phyloP scores from a whole-genome alignment of 2,329 filamentous ascomycete genomes.

The Bipolaris bicolor region DNA sequence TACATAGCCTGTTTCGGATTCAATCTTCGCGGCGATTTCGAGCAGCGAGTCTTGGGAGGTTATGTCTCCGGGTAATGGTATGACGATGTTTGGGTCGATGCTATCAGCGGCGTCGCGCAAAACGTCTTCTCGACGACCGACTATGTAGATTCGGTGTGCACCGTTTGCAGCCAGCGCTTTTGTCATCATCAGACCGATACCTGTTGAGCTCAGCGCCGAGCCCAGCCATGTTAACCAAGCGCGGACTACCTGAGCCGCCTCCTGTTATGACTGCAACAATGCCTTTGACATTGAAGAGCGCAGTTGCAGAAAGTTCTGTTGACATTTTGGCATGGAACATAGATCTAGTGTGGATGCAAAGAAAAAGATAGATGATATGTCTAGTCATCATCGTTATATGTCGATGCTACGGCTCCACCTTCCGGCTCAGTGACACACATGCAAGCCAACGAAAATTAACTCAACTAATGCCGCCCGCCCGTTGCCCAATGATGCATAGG shows the following conservation, averaged over 20 bases:
- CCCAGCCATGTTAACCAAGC: background rate
- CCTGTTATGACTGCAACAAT: constrained; percentile 32
- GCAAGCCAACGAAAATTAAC: background rate
- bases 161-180: constrained; percentile 29
- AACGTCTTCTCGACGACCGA: constrained; percentile 24
- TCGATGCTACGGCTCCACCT: constrained; percentile 10
- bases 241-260: constrained; percentile 25
- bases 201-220: constrained; percentile 1
- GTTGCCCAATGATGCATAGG: background rate
- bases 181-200: constrained; percentile 30
- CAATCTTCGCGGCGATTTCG: constrained; percentile 17
- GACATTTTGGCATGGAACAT: background rate
- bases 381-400: background rate
- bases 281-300: constrained; percentile 28
- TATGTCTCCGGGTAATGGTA: constrained; percentile 29
- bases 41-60: constrained; percentile 22
- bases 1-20: constrained; percentile 21
- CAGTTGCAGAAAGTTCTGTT: constrained; percentile 13
- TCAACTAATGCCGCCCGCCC: background rate
- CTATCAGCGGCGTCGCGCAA: constrained; percentile 18
- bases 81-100: constrained; percentile 22
- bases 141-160: constrained; percentile 27
- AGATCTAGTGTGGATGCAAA: background rate
- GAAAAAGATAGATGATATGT: background rate
- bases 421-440: background rate